Evolutionary conservation across 2,329 filamentous ascomycete species (phyloP).

Genomic region (Achaetomium macrosporum): DNA sequence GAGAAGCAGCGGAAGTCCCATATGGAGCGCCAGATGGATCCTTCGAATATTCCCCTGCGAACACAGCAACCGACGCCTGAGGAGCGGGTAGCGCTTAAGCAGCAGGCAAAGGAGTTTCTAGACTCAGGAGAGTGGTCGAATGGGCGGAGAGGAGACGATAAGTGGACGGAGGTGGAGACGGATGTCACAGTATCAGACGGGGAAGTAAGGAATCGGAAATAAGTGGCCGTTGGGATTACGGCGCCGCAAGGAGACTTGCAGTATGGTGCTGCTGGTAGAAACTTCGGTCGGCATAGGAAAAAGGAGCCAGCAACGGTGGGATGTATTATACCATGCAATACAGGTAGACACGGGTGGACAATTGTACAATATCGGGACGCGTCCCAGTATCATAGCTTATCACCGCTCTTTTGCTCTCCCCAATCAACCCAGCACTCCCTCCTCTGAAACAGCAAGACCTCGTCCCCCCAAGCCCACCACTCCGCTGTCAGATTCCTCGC

Average conservation of each 20-base stretch:
- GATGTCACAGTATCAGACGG: slow-evolving; percentile 18
- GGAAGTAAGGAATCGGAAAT: not conserved
- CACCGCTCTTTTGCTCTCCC: slow-evolving; percentile 7
- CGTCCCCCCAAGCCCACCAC: slow-evolving; percentile 76
- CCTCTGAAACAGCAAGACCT: slow-evolving; percentile 64
- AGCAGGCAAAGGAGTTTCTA: slow-evolving; percentile 51
- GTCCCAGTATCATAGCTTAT: not conserved
- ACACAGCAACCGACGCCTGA: slow-evolving; percentile 19
- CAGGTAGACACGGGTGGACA: not conserved
- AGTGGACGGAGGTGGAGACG: slow-evolving; percentile 24
- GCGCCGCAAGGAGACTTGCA: not conserved
- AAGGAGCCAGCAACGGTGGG: not conserved
- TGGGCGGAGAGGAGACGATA: slow-evolving; percentile 8
- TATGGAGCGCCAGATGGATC: slow-evolving; percentile 31
- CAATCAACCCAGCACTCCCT: slow-evolving; percentile 43
- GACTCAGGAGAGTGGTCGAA: slow-evolving; percentile 17
- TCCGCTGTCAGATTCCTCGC: slow-evolving; percentile 66
- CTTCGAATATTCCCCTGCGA: slow-evolving; percentile 30
- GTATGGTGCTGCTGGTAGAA: not conserved
- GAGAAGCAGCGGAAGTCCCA: slow-evolving; percentile 42
- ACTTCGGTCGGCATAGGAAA: not conserved
- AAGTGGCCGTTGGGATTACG: not conserved
- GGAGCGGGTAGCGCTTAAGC: slow-evolving; percentile 42
- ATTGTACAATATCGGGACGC: slow-evolving; percentile 16
- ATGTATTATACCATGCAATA: slow-evolving; percentile 19